phyloP scores from a whole-genome alignment of 2,329 filamentous ascomycete species.

The Colletotrichum sp. region DNA sequence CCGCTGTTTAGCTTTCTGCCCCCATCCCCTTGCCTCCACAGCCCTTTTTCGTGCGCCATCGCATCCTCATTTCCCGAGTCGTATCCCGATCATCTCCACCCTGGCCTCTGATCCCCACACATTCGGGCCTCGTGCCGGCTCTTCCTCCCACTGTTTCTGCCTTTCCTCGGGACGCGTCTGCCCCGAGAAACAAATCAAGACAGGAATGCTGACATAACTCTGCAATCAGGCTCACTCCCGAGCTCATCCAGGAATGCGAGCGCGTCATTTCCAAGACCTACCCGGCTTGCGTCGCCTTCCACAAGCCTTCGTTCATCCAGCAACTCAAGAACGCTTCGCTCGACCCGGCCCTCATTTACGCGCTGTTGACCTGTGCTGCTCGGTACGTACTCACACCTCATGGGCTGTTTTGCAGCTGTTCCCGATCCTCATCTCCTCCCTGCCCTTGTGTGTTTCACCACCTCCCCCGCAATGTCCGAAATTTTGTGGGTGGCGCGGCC shows the following conservation, averaged over 20 bases:
- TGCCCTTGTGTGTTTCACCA: constrained; percentile 25
- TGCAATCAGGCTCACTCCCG: constrained; percentile 53
- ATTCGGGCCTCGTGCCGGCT: constrained; percentile 4
- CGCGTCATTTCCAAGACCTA: constrained; percentile 65
- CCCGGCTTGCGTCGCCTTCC: constrained; percentile 66
- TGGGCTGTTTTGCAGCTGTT: background rate
- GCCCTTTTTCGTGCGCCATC: background rate
- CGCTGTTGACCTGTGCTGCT: constrained; percentile 61
- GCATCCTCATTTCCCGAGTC: constrained; percentile 19
- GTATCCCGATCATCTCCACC: constrained; percentile 2
- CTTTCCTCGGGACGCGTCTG: background rate
- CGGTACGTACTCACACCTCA: constrained; percentile 48
- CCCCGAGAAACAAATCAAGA: background rate
- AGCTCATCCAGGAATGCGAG: constrained; percentile 64
- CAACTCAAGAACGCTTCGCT: constrained; percentile 62
- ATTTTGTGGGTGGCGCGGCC: constrained; percentile 20
- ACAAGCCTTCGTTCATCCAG: constrained; percentile 66
- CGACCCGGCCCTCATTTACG: constrained; percentile 62
- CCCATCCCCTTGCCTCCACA: background rate
- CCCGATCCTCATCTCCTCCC: constrained; percentile 22
- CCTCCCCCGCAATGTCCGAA: constrained; percentile 23
- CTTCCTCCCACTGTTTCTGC: background rate
- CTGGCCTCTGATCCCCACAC: constrained; percentile 13
- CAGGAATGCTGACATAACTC: background rate
- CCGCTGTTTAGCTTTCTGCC: background rate